Percentiles rank a stretch among this genome's conserved stretches.
phyloP scores from a whole-genome alignment of 768 basidiomycete species.

The Mycena venus region DNA sequence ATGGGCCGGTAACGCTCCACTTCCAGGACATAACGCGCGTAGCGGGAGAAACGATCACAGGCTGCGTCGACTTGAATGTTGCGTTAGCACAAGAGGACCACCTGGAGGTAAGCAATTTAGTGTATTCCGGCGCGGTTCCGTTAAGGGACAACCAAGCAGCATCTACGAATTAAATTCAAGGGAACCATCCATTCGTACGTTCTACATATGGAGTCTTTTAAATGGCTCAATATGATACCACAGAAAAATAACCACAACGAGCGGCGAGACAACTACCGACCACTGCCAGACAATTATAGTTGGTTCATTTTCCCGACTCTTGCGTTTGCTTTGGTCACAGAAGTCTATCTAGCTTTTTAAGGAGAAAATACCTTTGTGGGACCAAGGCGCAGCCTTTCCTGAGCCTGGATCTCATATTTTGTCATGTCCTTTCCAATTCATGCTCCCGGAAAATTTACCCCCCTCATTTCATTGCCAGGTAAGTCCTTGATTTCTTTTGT shows the following conservation, averaged over 20 bases:
- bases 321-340: not conserved
- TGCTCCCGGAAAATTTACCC: constrained; percentile 8
- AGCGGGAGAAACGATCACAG: constrained; percentile 21
- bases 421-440: constrained; percentile 3
- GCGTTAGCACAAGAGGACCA: constrained; percentile 21
- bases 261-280: not conserved
- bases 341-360: constrained; percentile 11
- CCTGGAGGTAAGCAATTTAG: no score
- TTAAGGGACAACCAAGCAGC: no score
- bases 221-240: not conserved
- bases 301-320: not conserved
- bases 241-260: constrained; percentile 4
- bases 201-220: not conserved
- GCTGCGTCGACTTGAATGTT: constrained; percentile 24
- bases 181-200: constrained; percentile 18
- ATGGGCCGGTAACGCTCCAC: constrained; percentile 21
- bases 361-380: not conserved
- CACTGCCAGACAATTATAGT: constrained; percentile 5
- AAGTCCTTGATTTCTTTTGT: not conserved
- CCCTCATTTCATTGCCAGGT: constrained; percentile 20
- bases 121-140: no score
- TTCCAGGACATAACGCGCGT: constrained; percentile 23
- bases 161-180: constrained; percentile 17
- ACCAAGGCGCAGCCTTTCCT: constrained; percentile 5
- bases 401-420: constrained; percentile 11